These are phyloP conservation scores for Cairneyella variabilis DNA, from an alignment of 495 filamentous ascomycete genomes.

Conservation along the genomic window DNA sequence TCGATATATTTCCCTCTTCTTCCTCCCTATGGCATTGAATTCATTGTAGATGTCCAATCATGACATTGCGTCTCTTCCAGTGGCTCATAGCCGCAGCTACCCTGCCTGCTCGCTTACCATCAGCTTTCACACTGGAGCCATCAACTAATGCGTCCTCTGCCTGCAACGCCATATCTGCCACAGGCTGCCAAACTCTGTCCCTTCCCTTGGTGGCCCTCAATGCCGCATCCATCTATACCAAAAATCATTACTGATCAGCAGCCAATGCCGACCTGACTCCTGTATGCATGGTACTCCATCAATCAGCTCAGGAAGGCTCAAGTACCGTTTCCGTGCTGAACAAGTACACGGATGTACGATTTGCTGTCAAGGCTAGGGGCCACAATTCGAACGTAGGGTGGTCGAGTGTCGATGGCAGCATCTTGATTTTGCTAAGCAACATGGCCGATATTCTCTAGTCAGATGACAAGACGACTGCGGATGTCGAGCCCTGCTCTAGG, in stretches of 20 bases:
- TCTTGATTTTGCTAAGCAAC: constrained; percentile 36
- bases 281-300: constrained; percentile 44
- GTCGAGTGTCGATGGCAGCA: constrained; percentile 34
- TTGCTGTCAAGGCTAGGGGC: constrained; percentile 44
- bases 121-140: too few species aligned
- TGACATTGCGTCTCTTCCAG: too few species aligned
- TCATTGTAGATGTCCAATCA: too few species aligned
- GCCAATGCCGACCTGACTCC: constrained; percentile 38
- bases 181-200: too few species aligned
- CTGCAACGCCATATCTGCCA: too few species aligned
- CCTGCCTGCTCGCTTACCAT: too few species aligned
- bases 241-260: constrained; percentile 46
- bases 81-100: too few species aligned
- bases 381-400: constrained; percentile 40
- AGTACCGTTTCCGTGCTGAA: constrained; percentile 8
- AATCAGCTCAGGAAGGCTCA: constrained; percentile 28
- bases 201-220: too few species aligned
- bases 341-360: constrained; percentile 16
- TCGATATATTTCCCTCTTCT: too few species aligned
- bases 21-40: too few species aligned
- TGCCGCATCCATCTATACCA: too few species aligned
- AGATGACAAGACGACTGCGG: constrained; percentile 1
- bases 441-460: neutral
- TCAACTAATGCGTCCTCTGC: too few species aligned
- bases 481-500: constrained; percentile 5